phyloP scores from a whole-genome alignment of 2,329 filamentous ascomycete genomes.

The Cordyceps cateniannulata region DNA sequence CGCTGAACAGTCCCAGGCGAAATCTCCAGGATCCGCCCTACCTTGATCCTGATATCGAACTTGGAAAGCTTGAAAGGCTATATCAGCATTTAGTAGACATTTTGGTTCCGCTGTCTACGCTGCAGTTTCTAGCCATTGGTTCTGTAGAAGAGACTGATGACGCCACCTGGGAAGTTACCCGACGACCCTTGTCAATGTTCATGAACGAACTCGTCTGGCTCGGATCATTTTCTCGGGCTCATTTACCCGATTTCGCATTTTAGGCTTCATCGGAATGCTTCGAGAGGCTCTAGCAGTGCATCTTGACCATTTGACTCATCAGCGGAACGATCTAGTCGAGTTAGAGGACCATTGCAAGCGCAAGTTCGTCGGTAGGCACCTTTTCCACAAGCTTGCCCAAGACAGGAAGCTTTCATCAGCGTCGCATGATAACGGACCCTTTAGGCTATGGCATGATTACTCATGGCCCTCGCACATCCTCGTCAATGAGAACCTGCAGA shows the following conservation, averaged over 20 bases:
- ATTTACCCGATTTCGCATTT: not conserved
- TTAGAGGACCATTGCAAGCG: not conserved
- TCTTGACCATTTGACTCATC: not conserved
- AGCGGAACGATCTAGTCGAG: not conserved
- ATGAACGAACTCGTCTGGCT: not conserved
- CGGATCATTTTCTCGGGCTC: not conserved
- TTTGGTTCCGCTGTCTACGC: not conserved
- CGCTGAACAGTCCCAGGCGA: slow-evolving; percentile 7
- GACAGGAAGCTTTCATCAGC: not conserved
- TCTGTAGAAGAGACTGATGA: not conserved
- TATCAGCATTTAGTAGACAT: slow-evolving; percentile 7
- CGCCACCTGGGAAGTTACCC: not conserved
- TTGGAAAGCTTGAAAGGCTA: slow-evolving; percentile 8
- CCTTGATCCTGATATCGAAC: slow-evolving; percentile 11
- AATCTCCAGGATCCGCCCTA: not conserved
- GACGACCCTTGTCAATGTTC: not conserved
- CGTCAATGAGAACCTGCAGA: not conserved
- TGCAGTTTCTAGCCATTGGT: not conserved
- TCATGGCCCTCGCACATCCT: not conserved
- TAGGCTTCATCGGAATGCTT: not conserved
- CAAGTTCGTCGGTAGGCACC: not conserved
- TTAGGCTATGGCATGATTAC: not conserved
- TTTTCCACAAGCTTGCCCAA: not conserved
- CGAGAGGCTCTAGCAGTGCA: not conserved
- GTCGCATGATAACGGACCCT: not conserved